A percentile compares a stretch with the other conserved stretches of the same genome.
Conservation (phyloP, 192 early-diverging fungal genomes). For the Entophlyctis helioformis region DNA sequence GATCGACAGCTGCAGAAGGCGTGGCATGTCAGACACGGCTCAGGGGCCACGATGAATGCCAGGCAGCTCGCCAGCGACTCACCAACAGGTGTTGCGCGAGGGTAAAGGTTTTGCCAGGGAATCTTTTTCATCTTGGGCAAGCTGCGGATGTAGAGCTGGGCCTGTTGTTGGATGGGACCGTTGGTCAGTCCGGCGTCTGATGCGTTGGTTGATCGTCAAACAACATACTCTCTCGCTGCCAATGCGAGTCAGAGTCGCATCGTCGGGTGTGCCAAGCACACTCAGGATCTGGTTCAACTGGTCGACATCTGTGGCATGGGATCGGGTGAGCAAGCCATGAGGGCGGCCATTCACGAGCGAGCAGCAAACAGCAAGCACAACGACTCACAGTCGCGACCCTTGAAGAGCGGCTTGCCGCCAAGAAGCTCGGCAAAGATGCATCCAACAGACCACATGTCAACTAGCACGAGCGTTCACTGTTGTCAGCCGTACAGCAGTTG, state of each 20-base stretch:
- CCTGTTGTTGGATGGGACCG: too few species aligned
- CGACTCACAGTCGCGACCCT: constrained; percentile 75
- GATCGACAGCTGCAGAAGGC: constrained; percentile 54
- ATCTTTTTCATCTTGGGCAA: constrained; percentile 82
- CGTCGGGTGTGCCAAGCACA: constrained; percentile 85
- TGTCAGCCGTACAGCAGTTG: too few species aligned
- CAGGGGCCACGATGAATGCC: too few species aligned
- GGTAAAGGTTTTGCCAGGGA: constrained; percentile 78
- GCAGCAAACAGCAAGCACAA: not conserved
- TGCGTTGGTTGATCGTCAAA: too few species aligned
- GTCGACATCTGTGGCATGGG: constrained; percentile 88
- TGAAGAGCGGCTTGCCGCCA: constrained; percentile 86
- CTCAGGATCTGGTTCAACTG: constrained; percentile 95
- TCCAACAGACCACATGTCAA: constrained; percentile 96
- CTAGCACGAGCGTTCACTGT: too few species aligned
- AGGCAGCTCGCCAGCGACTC: too few species aligned
- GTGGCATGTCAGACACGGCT: too few species aligned
- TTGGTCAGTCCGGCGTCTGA: too few species aligned
- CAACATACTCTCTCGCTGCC: constrained; percentile 87
- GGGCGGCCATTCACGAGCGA: not conserved
- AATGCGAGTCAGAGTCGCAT: constrained; percentile 71
- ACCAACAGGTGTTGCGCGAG: constrained; percentile 57
- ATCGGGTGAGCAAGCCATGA: not conserved
- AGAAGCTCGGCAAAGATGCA: constrained; percentile 98
- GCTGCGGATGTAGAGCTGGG: constrained; percentile 89